phyloP scores from a whole-genome alignment of 495 filamentous ascomycete species.

The Penicillium verhagenii region DNA sequence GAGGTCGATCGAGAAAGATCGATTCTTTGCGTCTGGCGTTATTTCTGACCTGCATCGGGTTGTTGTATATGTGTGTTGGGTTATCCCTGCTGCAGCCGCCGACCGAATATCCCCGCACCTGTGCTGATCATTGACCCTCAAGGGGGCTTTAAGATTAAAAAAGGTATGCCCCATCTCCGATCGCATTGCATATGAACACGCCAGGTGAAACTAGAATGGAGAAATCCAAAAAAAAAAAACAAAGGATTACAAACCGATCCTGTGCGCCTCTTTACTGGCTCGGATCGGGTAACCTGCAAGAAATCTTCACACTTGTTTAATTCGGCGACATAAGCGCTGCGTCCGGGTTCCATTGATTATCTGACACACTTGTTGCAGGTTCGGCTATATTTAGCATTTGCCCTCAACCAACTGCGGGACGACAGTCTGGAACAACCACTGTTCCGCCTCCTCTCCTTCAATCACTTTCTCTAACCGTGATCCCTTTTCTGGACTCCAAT shows the following conservation, averaged over 20 bases:
- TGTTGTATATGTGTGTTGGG: not conserved
- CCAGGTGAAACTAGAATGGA: not conserved
- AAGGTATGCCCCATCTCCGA: slow-evolving; percentile 17
- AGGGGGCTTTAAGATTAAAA: not conserved
- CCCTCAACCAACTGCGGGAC: slow-evolving; percentile 29
- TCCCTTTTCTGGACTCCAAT: slow-evolving; percentile 7
- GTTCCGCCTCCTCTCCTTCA: slow-evolving; percentile 8
- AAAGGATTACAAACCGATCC: not conserved
- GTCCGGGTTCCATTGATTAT: slow-evolving; percentile 24
- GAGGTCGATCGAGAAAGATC: not conserved
- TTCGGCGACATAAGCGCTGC: slow-evolving; percentile 23
- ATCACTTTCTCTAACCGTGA: slow-evolving; percentile 6
- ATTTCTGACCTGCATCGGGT: not conserved
- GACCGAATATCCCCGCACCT: not conserved
- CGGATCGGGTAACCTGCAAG: not conserved
- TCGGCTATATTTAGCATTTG: slow-evolving; percentile 44
- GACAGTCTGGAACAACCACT: slow-evolving; percentile 25
- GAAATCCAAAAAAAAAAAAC: too few relatives aligned
- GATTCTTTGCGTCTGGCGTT: slow-evolving; percentile 2
- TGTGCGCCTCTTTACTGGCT: not conserved
- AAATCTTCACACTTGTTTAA: not conserved
- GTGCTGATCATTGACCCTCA: slow-evolving; percentile 13
- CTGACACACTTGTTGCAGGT: slow-evolving; percentile 32
- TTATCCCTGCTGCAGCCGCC: not conserved
- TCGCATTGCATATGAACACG: slow-evolving; percentile 4